Conservation (phyloP, 2,329 filamentous ascomycete species). For the Cryphonectria nitschkei region DNA sequence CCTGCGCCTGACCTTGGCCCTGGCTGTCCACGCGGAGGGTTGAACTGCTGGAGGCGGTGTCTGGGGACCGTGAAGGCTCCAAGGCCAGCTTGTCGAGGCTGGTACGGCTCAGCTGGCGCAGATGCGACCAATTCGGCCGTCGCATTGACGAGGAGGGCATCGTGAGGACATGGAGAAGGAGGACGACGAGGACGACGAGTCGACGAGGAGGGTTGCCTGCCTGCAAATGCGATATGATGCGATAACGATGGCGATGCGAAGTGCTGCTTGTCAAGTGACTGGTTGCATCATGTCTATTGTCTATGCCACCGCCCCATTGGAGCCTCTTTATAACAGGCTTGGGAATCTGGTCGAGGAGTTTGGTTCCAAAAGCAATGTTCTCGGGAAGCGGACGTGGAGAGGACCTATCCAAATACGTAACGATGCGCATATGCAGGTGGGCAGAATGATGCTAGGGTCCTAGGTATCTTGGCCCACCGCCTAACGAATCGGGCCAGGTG, state of each 20-base stretch:
- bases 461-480: conserved; percentile 10
- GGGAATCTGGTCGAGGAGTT: neutral
- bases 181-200: neutral
- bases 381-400: neutral
- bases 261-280: conserved; percentile 2
- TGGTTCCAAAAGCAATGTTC: no score
- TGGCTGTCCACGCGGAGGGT: conserved; percentile 43
- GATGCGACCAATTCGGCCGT: conserved; percentile 56
- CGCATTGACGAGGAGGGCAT: conserved; percentile 49
- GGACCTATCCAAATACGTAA: neutral
- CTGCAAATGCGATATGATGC: neutral
- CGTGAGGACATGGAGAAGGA: conserved; percentile 43
- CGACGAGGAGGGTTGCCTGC: neutral
- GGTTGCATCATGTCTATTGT: conserved; percentile 13
- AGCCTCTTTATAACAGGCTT: neutral
- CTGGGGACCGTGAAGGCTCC: conserved; percentile 47
- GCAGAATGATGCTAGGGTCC: neutral
- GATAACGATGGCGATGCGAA: neutral
- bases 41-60: conserved; percentile 55
- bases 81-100: conserved; percentile 50
- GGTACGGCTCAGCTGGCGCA: conserved; percentile 55
- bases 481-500: neutral
- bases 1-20: conserved; percentile 32
- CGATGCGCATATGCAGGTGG: neutral
- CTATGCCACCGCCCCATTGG: neutral